phyloP scores from a whole-genome alignment of 2,329 filamentous ascomycete genomes.

The Pyricularia pennisetigena region DNA sequence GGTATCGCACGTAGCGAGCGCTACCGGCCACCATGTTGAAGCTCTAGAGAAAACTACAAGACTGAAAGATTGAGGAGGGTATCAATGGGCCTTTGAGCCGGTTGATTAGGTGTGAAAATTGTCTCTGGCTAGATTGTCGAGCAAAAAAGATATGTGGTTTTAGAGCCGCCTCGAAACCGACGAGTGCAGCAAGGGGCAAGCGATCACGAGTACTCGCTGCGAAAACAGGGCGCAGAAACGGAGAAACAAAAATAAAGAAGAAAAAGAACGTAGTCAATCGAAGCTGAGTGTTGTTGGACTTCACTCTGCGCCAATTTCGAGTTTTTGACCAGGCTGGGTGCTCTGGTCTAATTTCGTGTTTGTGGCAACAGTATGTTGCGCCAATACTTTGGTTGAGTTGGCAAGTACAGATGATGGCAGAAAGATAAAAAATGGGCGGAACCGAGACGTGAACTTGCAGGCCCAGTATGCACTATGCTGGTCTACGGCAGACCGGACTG shows the following conservation, averaged over 20 bases:
- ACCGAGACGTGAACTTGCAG: neutral
- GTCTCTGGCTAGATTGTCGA: neutral
- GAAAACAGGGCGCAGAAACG: neutral
- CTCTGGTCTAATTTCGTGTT: neutral
- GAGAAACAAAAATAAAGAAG: neutral
- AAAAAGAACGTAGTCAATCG: neutral
- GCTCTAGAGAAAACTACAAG: neutral
- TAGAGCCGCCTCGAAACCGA: neutral
- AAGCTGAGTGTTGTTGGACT: neutral
- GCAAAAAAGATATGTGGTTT: neutral
- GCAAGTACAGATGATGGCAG: neutral
- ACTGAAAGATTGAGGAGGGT: neutral
- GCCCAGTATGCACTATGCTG: neutral
- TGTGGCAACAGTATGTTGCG: neutral
- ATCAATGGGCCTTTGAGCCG: neutral
- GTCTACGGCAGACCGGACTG: neutral
- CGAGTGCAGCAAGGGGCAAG: neutral
- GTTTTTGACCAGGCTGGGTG: neutral
- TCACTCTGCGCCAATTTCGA: neutral
- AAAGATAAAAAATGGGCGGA: neutral
- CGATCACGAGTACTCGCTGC: neutral
- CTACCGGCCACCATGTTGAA: constrained; percentile 51
- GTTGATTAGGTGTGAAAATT: neutral
- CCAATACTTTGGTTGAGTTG: neutral
- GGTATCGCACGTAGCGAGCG: constrained; percentile 65